These are phyloP conservation scores for Excoecaria agallocha DNA, from an alignment of 345 rosid genomes.

Conservation along the genomic window DNA sequence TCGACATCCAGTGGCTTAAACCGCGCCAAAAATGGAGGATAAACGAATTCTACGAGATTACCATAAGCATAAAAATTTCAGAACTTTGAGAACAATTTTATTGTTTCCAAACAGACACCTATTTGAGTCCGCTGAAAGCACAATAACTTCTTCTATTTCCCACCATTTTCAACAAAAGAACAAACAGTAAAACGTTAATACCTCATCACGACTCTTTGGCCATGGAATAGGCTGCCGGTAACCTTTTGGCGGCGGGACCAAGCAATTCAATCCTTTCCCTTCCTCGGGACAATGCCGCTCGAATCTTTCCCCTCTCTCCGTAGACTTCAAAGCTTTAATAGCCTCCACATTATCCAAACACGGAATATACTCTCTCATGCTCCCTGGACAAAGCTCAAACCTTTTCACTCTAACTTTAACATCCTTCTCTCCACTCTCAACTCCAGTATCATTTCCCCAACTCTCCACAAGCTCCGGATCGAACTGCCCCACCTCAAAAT, in stretches of 20 bases:
- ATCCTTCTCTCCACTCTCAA: conserved; percentile 16
- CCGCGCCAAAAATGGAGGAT: no score
- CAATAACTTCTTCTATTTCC: no score
- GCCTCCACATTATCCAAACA: conserved; percentile 84
- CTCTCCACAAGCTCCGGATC: conserved; percentile 58
- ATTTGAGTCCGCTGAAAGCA: no score
- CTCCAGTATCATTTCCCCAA: conserved; percentile 40
- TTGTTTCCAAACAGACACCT: not conserved
- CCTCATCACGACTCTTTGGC: conserved; percentile 98
- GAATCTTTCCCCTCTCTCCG: conserved; percentile 72
- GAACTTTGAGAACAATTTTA: no score
- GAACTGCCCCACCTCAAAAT: conserved; percentile 78
- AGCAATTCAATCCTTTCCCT: conserved; percentile 67
- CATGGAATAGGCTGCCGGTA: conserved; percentile 74
- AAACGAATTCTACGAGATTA: no score
- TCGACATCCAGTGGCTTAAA: not conserved
- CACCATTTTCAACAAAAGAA: no score
- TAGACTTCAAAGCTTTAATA: conserved; percentile 57
- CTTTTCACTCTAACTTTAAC: conserved; percentile 35
- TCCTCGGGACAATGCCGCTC: conserved; percentile 81
- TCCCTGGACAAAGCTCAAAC: conserved; percentile 53
- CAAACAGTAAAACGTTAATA: conserved; percentile 20
- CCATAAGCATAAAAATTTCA: no score
- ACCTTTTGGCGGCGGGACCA: conserved; percentile 71
- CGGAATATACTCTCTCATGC: conserved; percentile 76